Evolutionary conservation across 2,329 filamentous ascomycete species (phyloP).

Genomic region (Remersonia thermophila): DNA sequence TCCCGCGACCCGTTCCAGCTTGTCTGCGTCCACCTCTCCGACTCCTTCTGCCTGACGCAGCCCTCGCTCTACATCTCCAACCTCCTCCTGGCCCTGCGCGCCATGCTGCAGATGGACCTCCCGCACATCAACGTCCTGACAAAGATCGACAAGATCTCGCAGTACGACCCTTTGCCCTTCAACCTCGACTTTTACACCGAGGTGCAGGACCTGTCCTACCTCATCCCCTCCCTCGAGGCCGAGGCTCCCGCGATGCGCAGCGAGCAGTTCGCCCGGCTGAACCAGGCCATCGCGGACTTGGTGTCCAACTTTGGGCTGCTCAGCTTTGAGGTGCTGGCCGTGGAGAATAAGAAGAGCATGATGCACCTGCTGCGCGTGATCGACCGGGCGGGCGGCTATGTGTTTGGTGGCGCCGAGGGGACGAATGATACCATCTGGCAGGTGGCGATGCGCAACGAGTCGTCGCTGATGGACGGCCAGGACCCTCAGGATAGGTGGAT

Average conservation of each 20-base stretch:
- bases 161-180: conserved; percentile 79
- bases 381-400: conserved; percentile 84
- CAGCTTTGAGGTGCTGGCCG: conserved; percentile 81
- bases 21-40: conserved; percentile 84
- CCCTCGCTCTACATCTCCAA: conserved; percentile 94
- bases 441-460: conserved; percentile 73
- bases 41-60: conserved; percentile 85
- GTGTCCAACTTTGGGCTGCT: conserved; percentile 87
- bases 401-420: conserved; percentile 80
- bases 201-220: conserved; percentile 79
- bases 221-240: conserved; percentile 66
- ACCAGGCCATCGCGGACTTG: conserved; percentile 73
- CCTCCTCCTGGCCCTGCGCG: conserved; percentile 79
- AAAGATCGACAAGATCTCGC: conserved; percentile 88
- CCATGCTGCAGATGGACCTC: conserved; percentile 97
- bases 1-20: too few relatives aligned
- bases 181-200: conserved; percentile 97
- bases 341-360: conserved; percentile 96
- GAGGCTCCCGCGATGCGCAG: conserved; percentile 61
- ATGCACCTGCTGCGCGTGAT: conserved; percentile 81
- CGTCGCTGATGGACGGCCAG: conserved; percentile 63
- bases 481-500: conserved; percentile 96
- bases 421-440: conserved; percentile 97
- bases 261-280: conserved; percentile 71
- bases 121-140: conserved; percentile 92